These are phyloP conservation scores for Colletotrichum gigasporum DNA, from an alignment of 2,329 filamentous ascomycete species.

Conservation along the genomic window DNA sequence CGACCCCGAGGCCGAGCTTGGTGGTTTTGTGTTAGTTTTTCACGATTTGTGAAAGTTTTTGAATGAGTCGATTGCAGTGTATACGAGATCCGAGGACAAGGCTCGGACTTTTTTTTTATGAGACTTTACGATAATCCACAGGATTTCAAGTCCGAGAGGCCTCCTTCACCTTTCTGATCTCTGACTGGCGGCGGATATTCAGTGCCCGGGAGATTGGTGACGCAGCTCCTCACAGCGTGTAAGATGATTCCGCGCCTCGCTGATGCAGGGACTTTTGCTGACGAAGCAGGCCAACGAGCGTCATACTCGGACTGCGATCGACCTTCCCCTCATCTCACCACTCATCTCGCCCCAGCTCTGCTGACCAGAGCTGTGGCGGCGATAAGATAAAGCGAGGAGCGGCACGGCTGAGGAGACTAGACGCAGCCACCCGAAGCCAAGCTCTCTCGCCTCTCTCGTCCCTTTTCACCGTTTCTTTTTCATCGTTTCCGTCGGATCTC, in stretches of 20 bases:
- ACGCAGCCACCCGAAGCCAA: neutral
- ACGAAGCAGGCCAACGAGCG: conserved; percentile 1
- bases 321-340: neutral
- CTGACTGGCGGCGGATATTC: neutral
- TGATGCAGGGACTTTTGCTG: conserved; percentile 7
- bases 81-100: too few relatives aligned
- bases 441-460: neutral
- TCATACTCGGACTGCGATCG: neutral
- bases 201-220: neutral
- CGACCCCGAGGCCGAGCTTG: conserved; percentile 54
- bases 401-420: neutral
- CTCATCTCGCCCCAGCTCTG: neutral
- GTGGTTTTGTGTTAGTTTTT: too few relatives aligned
- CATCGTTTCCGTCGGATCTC: neutral
- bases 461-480: neutral
- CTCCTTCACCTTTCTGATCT: conserved; percentile 11
- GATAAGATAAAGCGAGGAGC: neutral
- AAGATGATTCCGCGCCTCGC: neutral
- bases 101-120: too few relatives aligned
- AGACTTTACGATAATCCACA: too few relatives aligned
- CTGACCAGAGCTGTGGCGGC: neutral
- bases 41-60: too few relatives aligned
- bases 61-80: too few relatives aligned
- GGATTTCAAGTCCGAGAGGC: too few relatives aligned
- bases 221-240: neutral